Evolutionary conservation across 2,329 filamentous ascomycete species (phyloP).

Genomic region (Trichoderma sp.): DNA sequence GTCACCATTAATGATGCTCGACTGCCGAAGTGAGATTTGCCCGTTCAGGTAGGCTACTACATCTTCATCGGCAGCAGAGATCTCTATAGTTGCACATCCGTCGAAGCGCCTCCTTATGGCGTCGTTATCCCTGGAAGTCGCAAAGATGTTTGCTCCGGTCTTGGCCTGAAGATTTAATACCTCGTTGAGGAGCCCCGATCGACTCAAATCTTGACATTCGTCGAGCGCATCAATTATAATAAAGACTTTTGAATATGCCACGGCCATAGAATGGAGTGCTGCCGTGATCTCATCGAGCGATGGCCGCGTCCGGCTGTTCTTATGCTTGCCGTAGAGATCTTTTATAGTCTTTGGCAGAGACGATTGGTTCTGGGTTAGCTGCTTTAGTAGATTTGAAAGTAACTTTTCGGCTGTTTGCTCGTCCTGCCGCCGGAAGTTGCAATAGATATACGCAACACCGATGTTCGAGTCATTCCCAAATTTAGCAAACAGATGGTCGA

Average conservation of each 20-base stretch:
- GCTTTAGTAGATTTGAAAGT: neutral
- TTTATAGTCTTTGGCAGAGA: neutral
- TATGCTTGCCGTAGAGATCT: neutral
- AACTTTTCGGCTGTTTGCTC: neutral
- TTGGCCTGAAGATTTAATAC: neutral
- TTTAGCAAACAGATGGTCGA: neutral
- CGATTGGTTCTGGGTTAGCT: neutral
- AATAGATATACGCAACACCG: neutral
- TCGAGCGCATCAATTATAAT: neutral
- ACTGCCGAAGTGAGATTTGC: neutral
- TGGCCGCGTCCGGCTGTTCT: neutral
- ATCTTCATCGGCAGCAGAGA: neutral
- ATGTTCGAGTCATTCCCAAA: accelerated
- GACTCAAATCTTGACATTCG: neutral
- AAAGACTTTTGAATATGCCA: neutral
- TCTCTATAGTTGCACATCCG: neutral
- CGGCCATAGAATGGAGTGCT: neutral
- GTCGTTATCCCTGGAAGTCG: neutral
- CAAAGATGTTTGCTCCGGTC: neutral
- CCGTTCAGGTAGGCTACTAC: neutral
- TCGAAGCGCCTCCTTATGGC: neutral
- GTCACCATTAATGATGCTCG: neutral
- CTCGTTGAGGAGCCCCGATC: neutral
- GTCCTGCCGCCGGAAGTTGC: neutral
- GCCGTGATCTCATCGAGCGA: neutral